Evolutionary conservation across 768 basidiomycete species (phyloP), one percentile per base, ranked within the genome.

Genomic region (Suillus decipiens): DNA sequence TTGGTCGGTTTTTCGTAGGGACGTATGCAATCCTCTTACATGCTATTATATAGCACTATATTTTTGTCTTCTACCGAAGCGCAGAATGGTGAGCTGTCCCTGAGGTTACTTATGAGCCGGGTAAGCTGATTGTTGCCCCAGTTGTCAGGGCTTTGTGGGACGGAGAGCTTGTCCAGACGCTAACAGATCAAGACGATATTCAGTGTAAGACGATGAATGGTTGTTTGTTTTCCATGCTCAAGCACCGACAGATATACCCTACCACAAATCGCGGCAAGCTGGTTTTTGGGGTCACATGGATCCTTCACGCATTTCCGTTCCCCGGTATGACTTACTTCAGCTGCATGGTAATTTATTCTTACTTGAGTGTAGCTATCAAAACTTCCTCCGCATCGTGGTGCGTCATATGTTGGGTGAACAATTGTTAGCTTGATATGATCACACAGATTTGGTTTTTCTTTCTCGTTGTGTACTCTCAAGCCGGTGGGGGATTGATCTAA

Each of bases 31-130:
- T 63, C 22, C 19, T 61, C 31, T 65, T 12, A 61, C 55, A 60
- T 51, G 58, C 39, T 22, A 28, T 28, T 11, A 17, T 61, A 7
- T 59, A 93, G 92, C 67, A 83, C 86, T 7, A 90, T 92, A 68
- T 95, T 96, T 73, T 75, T 96, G 47, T 93, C 93, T 11, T 95
- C 93, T 0, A 87, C 73, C 55, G 94, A 95, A 76, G 87, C 92
- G 15, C 94, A 96, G 72, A 84, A 90, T 70, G 88, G 92, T 91
- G 62, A 61, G 78, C 69, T 48, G 39, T 34, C 12, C 2, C 17
- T 59, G 12, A n/a, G 28, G 24, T 37, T 19, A 56, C n/a, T 7
- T 9, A 19, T 33, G 15, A 51, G 31, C 36, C 31, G 58, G 39
- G n/a, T 5, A 24, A 58, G 11, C 5, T 41, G 28, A 51, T 60